Evolutionary conservation across 495 filamentous ascomycete genomes (phyloP).

Genomic region (Lindgomyces ingoldianus): DNA sequence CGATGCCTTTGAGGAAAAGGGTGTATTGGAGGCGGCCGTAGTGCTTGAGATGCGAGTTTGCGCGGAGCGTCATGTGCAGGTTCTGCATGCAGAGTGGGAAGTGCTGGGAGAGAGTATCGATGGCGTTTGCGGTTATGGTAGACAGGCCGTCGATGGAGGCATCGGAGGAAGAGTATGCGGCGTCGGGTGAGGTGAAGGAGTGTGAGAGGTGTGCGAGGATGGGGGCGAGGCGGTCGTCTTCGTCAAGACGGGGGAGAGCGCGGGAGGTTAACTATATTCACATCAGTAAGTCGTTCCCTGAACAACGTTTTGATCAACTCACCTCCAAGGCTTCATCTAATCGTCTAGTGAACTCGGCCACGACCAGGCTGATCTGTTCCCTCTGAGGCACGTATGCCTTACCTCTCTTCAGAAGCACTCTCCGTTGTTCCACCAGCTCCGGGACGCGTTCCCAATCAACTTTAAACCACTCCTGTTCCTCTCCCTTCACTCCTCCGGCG

Average conservation of each 20-base stretch:
- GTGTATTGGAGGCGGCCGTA: slow-evolving; percentile 93
- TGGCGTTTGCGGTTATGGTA: slow-evolving; percentile 55
- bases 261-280: slow-evolving; percentile 72
- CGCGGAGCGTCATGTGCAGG: slow-evolving; percentile 78
- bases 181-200: slow-evolving; percentile 89
- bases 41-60: slow-evolving; percentile 88
- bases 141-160: slow-evolving; percentile 73
- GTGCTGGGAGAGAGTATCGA: slow-evolving; percentile 79
- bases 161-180: slow-evolving; percentile 65
- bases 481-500: slow-evolving; percentile 50
- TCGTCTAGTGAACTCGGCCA: slow-evolving; percentile 76
- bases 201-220: slow-evolving; percentile 90
- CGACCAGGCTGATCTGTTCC: slow-evolving; percentile 83
- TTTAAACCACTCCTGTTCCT: slow-evolving; percentile 82
- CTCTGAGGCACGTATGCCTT: slow-evolving; percentile 89
- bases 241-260: slow-evolving; percentile 87
- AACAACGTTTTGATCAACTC: slow-evolving; percentile 30
- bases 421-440: slow-evolving; percentile 79
- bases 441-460: slow-evolving; percentile 92
- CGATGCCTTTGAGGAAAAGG: slow-evolving; percentile 96
- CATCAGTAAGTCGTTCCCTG: neutral
- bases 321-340: slow-evolving; percentile 83
- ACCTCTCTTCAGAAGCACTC: slow-evolving; percentile 74
- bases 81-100: slow-evolving; percentile 96
- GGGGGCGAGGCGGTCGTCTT: slow-evolving; percentile 92